Percentiles rank a stretch among this genome's conserved stretches.
These are phyloP conservation scores for Juncus effusus DNA, from an alignment of 176 grass and related monocot species.

Conservation along the genomic window DNA sequence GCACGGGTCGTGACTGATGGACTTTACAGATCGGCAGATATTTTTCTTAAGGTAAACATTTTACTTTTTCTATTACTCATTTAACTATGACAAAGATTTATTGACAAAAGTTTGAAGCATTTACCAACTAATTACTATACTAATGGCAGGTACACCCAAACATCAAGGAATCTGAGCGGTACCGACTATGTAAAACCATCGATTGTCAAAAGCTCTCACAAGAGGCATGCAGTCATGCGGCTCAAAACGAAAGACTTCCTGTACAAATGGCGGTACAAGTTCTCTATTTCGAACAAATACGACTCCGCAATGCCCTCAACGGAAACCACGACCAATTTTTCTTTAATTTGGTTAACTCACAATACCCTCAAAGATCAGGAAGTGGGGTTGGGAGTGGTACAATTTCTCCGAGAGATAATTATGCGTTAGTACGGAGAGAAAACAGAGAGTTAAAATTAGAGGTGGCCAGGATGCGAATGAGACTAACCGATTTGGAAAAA, in stretches of 20 bases:
- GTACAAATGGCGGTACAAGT: slow-evolving; percentile 96
- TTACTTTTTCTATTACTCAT: slow-evolving; percentile 2
- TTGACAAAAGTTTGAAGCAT: too few species aligned
- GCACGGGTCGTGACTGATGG: slow-evolving; percentile 82
- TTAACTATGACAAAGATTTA: too few species aligned
- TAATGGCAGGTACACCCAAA: slow-evolving; percentile 75
- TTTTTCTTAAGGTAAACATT: slow-evolving; percentile 75
- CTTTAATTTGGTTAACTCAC: slow-evolving; percentile 43
- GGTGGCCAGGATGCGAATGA: slow-evolving; percentile 88
- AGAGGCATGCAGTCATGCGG: slow-evolving; percentile 89
- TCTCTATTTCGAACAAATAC: slow-evolving; percentile 90
- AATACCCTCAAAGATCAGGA: slow-evolving; percentile 47
- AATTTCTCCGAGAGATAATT: slow-evolving; percentile 89
- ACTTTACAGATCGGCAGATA: slow-evolving; percentile 86
- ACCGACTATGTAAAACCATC: slow-evolving; percentile 85
- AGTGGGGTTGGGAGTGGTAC: slow-evolving; percentile 84
- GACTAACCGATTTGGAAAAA: slow-evolving; percentile 92
- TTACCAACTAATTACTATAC: too few species aligned
- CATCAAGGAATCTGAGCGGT: slow-evolving; percentile 90
- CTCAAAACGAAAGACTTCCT: slow-evolving; percentile 81
- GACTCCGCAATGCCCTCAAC: slow-evolving; percentile 70
- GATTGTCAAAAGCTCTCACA: slow-evolving; percentile 90
- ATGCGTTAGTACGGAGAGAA: slow-evolving; percentile 87
- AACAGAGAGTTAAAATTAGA: slow-evolving; percentile 93
- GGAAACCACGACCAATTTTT: slow-evolving; percentile 66